Percentiles rank a stretch among this genome's conserved stretches.
Evolutionary conservation across 345 rosid genomes (phyloP).

Genomic region (Noccaea bulbosa): DNA sequence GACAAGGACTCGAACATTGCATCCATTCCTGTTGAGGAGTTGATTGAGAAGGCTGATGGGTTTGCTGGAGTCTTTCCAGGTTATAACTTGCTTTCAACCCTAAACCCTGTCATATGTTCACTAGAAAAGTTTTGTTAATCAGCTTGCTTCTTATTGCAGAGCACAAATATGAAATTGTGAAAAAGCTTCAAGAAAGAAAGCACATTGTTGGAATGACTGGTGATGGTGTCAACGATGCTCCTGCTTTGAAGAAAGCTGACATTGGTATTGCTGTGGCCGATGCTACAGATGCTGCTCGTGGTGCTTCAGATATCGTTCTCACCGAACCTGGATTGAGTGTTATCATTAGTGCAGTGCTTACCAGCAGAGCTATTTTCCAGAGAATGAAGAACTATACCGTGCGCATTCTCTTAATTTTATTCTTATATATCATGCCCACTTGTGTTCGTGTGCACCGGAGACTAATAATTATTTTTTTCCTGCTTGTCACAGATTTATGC

Average conservation of each 20-base stretch:
- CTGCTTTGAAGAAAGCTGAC: constrained; percentile 84
- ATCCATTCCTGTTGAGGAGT: constrained; percentile 65
- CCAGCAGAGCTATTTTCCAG: constrained; percentile 93
- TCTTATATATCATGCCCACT: constrained; percentile 1
- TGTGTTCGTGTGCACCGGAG: constrained; percentile 19
- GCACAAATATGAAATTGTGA: constrained; percentile 87
- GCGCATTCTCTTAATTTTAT: neutral
- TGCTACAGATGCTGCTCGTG: constrained; percentile 89
- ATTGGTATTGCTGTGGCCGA: constrained; percentile 95
- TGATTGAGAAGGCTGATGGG: constrained; percentile 90
- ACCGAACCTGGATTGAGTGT: constrained; percentile 95
- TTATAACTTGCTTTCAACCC: constrained; percentile 38
- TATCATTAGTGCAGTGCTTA: constrained; percentile 87
- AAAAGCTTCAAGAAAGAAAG: constrained; percentile 69
- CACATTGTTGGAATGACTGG: constrained; percentile 98
- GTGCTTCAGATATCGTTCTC: constrained; percentile 91
- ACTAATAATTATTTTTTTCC: constrained; percentile 7
- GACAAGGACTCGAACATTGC: constrained; percentile 55
- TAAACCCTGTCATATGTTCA: constrained; percentile 15
- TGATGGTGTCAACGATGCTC: constrained; percentile 95
- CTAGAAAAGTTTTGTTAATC: constrained; percentile 4
- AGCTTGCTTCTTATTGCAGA: constrained; percentile 51
- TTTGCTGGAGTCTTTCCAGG: constrained; percentile 96
- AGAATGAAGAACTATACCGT: constrained; percentile 96
- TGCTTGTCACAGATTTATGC: constrained; percentile 45